phyloP scores from a whole-genome alignment of 78 protist species.

The Dictyostelium brefeldianum region DNA sequence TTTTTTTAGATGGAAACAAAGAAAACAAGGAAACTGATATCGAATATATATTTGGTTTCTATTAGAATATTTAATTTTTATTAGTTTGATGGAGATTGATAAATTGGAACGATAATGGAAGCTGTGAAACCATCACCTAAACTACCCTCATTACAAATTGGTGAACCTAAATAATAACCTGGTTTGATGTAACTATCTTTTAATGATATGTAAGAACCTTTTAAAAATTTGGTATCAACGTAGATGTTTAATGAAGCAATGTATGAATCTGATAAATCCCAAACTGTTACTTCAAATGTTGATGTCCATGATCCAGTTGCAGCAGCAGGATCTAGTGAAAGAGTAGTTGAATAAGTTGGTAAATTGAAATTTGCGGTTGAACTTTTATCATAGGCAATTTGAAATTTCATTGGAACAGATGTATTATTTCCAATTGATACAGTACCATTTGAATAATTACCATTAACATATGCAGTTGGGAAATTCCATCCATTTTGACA shows the following conservation, averaged over 20 bases:
- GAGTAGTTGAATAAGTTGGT: not conserved
- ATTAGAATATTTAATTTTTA: not conserved
- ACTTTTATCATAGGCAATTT: not conserved
- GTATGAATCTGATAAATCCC: not conserved
- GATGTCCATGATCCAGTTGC: not conserved
- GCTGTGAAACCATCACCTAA: not conserved
- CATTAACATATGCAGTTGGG: not conserved
- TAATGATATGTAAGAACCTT: not conserved
- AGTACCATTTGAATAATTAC: not conserved
- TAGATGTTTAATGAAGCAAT: not conserved
- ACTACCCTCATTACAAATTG: constrained; percentile 9
- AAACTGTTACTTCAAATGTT: not conserved
- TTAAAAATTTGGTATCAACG: not conserved
- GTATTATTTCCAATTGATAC: not conserved
- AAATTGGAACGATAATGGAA: constrained; percentile 7
- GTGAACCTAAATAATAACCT: constrained; percentile 25
- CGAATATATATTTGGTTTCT: no score
- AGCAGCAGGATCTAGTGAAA: not conserved
- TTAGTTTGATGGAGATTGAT: not conserved
- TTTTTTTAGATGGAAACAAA: no score
- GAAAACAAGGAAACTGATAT: no score
- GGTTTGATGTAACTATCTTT: not conserved
- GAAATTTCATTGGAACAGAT: not conserved
- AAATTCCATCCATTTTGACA: constrained; percentile 27
- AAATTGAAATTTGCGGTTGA: not conserved